These are phyloP conservation scores for Knoxdaviesia proteae DNA, from an alignment of 2,329 filamentous ascomycete species.

Conservation along the genomic window DNA sequence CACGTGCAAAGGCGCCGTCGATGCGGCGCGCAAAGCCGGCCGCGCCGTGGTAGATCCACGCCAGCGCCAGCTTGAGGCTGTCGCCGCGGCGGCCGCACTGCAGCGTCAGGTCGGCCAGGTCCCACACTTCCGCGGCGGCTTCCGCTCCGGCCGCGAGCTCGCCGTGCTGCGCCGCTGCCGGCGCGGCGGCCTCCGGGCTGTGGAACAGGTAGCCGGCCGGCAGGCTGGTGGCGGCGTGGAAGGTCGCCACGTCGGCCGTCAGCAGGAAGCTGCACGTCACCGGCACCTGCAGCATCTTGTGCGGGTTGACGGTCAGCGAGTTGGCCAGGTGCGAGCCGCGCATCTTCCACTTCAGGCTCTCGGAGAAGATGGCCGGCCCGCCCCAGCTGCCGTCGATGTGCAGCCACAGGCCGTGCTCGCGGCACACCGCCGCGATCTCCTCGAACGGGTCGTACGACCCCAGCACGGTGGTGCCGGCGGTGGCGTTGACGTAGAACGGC, in stretches of 20 bases:
- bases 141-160: slow-evolving; percentile 9
- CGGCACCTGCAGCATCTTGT: slow-evolving; percentile 92
- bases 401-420: slow-evolving; percentile 59
- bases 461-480: slow-evolving; percentile 81
- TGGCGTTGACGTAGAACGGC: slow-evolving; percentile 88
- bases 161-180: slow-evolving; percentile 15
- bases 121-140: slow-evolving; percentile 46
- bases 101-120: slow-evolving; percentile 77
- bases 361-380: slow-evolving; percentile 59
- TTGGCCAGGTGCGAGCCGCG: slow-evolving; percentile 54
- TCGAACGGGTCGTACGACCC: slow-evolving; percentile 72
- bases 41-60: slow-evolving; percentile 77
- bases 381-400: slow-evolving; percentile 91
- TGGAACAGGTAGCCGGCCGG: slow-evolving; percentile 77
- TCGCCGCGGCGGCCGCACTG: slow-evolving; percentile 84
- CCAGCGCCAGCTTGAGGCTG: slow-evolving; percentile 65
- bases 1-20: slow-evolving; percentile 52
- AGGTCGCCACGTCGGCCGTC: slow-evolving; percentile 50
- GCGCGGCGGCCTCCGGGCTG: slow-evolving; percentile 16
- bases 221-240: slow-evolving; percentile 70
- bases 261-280: slow-evolving; percentile 82
- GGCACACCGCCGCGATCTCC: slow-evolving; percentile 49
- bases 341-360: slow-evolving; percentile 41
- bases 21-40: slow-evolving; percentile 50
- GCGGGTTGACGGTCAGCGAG: slow-evolving; percentile 73